Conservation (phyloP, 2,329 filamentous ascomycete genomes). For the Arthrinium puccinioides region DNA sequence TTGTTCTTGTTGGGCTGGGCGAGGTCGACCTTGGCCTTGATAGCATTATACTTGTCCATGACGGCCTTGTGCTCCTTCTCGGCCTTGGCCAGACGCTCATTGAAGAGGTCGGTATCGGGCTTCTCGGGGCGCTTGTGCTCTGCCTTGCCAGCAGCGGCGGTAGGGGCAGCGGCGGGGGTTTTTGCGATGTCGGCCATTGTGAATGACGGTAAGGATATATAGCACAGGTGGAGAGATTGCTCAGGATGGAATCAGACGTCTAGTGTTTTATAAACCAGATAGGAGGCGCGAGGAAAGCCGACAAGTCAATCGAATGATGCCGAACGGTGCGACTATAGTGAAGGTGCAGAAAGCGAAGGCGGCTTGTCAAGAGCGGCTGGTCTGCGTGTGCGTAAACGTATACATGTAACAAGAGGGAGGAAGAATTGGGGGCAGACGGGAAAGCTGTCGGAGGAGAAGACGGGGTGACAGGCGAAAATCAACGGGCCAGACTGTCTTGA, state of each 20-base stretch:
- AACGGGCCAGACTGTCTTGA: too few relatives aligned
- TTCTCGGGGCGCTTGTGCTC: slow-evolving; percentile 62
- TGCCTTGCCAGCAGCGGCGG: slow-evolving; percentile 35
- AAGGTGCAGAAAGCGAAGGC: too few relatives aligned
- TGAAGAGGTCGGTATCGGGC: slow-evolving; percentile 81
- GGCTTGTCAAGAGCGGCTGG: too few relatives aligned
- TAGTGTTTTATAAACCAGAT: too few relatives aligned
- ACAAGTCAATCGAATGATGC: slow-evolving; percentile 10
- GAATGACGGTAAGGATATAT: slow-evolving; percentile 1
- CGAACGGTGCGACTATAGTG: slow-evolving; percentile 4
- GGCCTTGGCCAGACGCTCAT: slow-evolving; percentile 68
- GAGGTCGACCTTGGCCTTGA: slow-evolving; percentile 82
- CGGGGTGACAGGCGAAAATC: too few relatives aligned
- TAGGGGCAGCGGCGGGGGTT: slow-evolving; percentile 36
- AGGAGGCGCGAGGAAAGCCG: slow-evolving; percentile 6
- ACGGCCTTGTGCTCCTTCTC: slow-evolving; percentile 80
- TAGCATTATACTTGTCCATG: slow-evolving; percentile 70
- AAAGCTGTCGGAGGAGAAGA: too few relatives aligned
- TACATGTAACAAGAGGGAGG: too few relatives aligned
- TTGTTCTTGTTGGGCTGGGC: slow-evolving; percentile 66
- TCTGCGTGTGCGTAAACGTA: too few relatives aligned
- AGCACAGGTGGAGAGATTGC: too few relatives aligned
- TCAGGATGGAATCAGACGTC: too few relatives aligned
- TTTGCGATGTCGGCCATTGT: slow-evolving; percentile 42
- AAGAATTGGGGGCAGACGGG: too few relatives aligned